Evolutionary conservation across 495 filamentous ascomycete genomes (phyloP), one percentile per base, ranked within the genome.

Genomic region (Venustampulla echinocandica): DNA sequence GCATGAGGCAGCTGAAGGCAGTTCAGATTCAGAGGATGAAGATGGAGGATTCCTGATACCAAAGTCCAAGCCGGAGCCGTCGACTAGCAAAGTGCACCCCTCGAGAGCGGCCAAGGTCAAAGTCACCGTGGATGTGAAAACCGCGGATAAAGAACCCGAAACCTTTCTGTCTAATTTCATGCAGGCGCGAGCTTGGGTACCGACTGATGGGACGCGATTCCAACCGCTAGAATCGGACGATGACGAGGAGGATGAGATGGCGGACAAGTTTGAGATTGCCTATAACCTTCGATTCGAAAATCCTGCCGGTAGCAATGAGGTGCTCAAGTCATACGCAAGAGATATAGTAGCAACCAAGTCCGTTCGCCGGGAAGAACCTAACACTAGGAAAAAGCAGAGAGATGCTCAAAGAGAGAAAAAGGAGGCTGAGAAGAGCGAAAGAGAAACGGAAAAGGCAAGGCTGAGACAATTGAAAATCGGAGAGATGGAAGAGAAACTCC

Each of bases 231-330:
- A 96, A 47, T 93, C 87, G 0, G 92, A 98, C 53, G 92, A 96
- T 44, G 85, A 84, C 17, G 85, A 90, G 42, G 84, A 89, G 22
- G 83, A 89, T 39, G 70, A 78, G 11, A 74, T 80, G 20, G 90
- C 90, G 25, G 92, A 98, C 20, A 76, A 77, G 21, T 89, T 88
- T 53, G 92, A 98, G 61, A 75, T 82, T 44, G 90, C 88, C n/a
- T 98, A 93, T 68, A 98, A 98, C 64, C 69, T 95, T 64, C 84
- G 92, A 19, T 98, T 98, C 56, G 92, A 98, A 58, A 84, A 98
- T 55, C 88, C 92, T 0, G 73, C 71, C 54, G 83, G 80, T 52
- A 75, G 83, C 49, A 94, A 95, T 53, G 86, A 94, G 57, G 78
- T 82, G 42, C 61, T 96, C 1, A 78, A 81, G 50, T 87, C 90